Percentiles rank a stretch among this genome's conserved stretches.
phyloP scores from a whole-genome alignment of 108 stramenopile species.

The Discostella pseudostelligera region DNA sequence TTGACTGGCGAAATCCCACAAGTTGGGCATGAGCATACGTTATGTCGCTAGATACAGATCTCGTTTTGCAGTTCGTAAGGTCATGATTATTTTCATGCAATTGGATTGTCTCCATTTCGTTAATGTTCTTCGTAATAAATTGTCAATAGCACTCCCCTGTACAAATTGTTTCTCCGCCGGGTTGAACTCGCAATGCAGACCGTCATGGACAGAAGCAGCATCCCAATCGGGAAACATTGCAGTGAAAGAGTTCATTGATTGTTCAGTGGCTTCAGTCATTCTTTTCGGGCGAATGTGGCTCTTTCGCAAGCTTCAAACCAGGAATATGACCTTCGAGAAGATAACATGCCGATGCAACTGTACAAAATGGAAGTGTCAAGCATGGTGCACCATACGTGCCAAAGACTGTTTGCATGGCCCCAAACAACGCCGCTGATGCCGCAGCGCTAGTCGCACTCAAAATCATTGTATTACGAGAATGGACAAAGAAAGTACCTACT shows the following conservation, averaged over 20 bases:
- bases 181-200: too few species aligned
- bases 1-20: slow-evolving; percentile 33
- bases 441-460: slow-evolving; percentile 66
- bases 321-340: slow-evolving; percentile 57
- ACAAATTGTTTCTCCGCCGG: too few species aligned
- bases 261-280: too few species aligned
- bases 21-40: neutral
- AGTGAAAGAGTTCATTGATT: too few species aligned
- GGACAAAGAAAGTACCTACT: slow-evolving; percentile 75
- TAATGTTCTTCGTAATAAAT: neutral
- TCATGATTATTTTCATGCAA: neutral
- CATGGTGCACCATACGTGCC: slow-evolving; percentile 61
- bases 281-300: slow-evolving; percentile 77
- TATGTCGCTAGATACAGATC: neutral
- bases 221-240: too few species aligned
- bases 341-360: slow-evolving; percentile 66
- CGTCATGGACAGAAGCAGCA: too few species aligned
- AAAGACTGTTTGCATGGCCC: slow-evolving; percentile 62
- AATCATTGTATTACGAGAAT: slow-evolving; percentile 47
- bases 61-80: neutral
- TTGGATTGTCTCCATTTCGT: neutral
- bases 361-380: slow-evolving; percentile 80
- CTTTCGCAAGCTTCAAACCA: slow-evolving; percentile 52
- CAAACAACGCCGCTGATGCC: slow-evolving; percentile 69
- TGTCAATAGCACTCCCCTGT: too few species aligned